These are phyloP conservation scores for Solanum sparsipilum DNA, from an alignment of 257 asterid species.

Conservation along the genomic window DNA sequence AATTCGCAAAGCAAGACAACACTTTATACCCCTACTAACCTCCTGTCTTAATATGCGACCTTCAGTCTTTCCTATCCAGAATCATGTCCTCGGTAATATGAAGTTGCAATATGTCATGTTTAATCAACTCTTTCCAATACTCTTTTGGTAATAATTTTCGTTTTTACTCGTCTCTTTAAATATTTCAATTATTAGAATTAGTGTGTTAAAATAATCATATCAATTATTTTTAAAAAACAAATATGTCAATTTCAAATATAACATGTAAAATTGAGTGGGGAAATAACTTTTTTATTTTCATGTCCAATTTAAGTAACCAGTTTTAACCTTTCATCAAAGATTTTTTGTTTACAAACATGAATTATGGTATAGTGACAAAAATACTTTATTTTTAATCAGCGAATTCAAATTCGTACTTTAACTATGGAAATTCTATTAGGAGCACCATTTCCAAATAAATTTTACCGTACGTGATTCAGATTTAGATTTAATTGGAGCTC, in stretches of 20 bases:
- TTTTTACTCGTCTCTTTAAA: not conserved
- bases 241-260: too few species aligned
- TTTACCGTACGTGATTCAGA: too few species aligned
- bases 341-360: not conserved
- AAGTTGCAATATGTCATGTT: too few species aligned
- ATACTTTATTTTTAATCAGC: too few species aligned
- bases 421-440: too few species aligned
- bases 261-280: not conserved
- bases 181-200: not conserved
- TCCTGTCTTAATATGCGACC: not conserved
- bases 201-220: too few species aligned
- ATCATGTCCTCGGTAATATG: too few species aligned
- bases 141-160: not conserved
- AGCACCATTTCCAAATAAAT: too few species aligned
- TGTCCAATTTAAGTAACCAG: not conserved
- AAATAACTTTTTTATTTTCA: not conserved
- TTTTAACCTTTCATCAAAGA: not conserved
- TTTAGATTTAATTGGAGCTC: too few species aligned
- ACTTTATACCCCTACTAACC: not conserved
- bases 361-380: too few species aligned
- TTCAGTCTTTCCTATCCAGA: not conserved
- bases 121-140: too few species aligned
- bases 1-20: not conserved
- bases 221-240: not conserved
- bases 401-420: fast-evolving